Conservation (phyloP, 2,329 filamentous ascomycete species). For the Metarhizium humberi region DNA sequence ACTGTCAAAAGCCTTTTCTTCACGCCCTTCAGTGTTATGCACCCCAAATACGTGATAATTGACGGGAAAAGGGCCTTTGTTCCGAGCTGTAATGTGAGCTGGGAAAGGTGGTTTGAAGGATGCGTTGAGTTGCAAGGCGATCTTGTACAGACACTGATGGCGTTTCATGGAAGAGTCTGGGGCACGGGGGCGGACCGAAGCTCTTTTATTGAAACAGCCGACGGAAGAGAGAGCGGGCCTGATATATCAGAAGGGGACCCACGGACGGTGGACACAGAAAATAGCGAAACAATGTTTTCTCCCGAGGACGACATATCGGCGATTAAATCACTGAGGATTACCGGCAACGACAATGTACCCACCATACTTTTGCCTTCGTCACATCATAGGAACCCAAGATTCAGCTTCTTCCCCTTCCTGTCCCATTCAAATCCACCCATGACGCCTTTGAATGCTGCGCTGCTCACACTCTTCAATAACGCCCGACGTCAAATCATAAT, state of each 20-base stretch:
- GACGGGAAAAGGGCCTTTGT: constrained; percentile 59
- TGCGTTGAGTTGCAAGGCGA: constrained; percentile 58
- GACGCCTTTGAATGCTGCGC: constrained; percentile 59
- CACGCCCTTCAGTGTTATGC: constrained; percentile 75
- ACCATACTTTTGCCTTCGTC: constrained; percentile 66
- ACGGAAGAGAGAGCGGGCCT: not conserved
- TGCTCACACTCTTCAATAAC: constrained; percentile 50
- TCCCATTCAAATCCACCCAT: constrained; percentile 38
- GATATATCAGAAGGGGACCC: not conserved
- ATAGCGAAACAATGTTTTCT: constrained; percentile 7
- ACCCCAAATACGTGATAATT: constrained; percentile 72
- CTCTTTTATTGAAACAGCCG: not conserved
- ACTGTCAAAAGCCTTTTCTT: constrained; percentile 72
- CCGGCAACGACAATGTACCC: constrained; percentile 22
- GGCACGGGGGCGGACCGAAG: constrained; percentile 16
- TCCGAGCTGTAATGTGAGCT: constrained; percentile 77
- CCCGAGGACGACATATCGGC: constrained; percentile 14
- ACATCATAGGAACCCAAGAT: constrained; percentile 60
- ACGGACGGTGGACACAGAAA: not conserved
- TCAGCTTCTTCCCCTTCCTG: constrained; percentile 49
- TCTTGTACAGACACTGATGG: constrained; percentile 50
- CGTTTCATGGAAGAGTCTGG: constrained; percentile 67
- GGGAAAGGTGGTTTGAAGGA: constrained; percentile 81
- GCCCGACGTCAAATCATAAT: constrained; percentile 55
- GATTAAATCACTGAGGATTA: constrained; percentile 19